A percentile compares a stretch with the other conserved stretches of the same genome.
These are phyloP conservation scores for Claviceps humidiphila DNA, from an alignment of 2,329 filamentous ascomycete genomes.

Conservation along the genomic window DNA sequence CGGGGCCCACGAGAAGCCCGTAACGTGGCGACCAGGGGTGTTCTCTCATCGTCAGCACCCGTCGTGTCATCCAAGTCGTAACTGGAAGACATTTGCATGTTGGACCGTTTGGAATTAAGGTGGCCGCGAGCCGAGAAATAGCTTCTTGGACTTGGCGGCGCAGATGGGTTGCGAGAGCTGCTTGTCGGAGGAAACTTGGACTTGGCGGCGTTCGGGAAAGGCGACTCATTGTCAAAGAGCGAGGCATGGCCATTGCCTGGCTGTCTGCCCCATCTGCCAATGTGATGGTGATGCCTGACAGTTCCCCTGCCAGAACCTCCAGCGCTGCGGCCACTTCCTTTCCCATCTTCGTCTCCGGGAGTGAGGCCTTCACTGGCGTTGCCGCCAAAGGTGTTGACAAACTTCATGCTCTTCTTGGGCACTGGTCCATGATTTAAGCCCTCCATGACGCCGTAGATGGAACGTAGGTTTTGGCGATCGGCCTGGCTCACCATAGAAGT, in stretches of 20 bases:
- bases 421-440: slow-evolving; percentile 29
- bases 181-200: slow-evolving; percentile 39
- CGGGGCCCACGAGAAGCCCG: slow-evolving; percentile 46
- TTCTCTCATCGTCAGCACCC: slow-evolving; percentile 75
- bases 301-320: slow-evolving; percentile 52
- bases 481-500: slow-evolving; percentile 68
- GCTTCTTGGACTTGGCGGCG: slow-evolving; percentile 57
- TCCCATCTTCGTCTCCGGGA: slow-evolving; percentile 53
- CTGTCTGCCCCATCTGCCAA: slow-evolving; percentile 60
- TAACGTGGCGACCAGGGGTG: slow-evolving; percentile 56
- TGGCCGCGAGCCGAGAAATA: slow-evolving; percentile 24
- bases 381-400: slow-evolving; percentile 65
- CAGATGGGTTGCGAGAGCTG: slow-evolving; percentile 45
- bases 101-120: slow-evolving; percentile 33
- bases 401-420: slow-evolving; percentile 88
- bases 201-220: slow-evolving; percentile 55
- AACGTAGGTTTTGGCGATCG: slow-evolving; percentile 45
- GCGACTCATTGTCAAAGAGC: slow-evolving; percentile 64
- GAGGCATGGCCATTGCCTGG: slow-evolving; percentile 55
- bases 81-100: slow-evolving; percentile 44
- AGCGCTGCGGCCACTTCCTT: slow-evolving; percentile 46
- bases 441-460: slow-evolving; percentile 56
- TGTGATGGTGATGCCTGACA: slow-evolving; percentile 60
- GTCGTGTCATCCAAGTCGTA: slow-evolving; percentile 74
- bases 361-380: slow-evolving; percentile 37